phyloP scores from a whole-genome alignment of 2,329 filamentous ascomycete species.

The Fusarium hainanense region DNA sequence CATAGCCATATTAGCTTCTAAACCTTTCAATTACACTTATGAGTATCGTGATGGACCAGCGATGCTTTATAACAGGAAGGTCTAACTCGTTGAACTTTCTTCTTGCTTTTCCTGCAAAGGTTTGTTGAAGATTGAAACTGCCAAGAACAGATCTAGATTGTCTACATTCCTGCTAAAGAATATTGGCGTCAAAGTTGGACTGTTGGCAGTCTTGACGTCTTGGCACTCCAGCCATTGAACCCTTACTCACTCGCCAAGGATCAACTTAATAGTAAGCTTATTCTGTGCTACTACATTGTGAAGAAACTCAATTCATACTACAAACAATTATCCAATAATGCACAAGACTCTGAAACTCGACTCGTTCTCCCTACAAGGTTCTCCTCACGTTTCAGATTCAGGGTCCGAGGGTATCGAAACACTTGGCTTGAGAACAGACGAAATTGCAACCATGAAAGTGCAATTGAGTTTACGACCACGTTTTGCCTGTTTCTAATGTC shows the following conservation, averaged over 20 bases:
- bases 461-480: neutral
- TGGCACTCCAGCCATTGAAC: neutral
- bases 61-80: rapidly evolving
- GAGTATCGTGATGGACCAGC: too few species aligned
- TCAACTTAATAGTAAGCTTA: too few species aligned
- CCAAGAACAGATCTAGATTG: neutral
- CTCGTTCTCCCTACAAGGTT: neutral
- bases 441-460: neutral
- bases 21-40: too few species aligned
- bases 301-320: neutral
- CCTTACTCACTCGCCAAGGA: rapidly evolving
- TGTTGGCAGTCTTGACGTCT: neutral
- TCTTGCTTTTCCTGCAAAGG: too few species aligned
- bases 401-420: neutral
- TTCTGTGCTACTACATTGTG: rapidly evolving
- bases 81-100: rapidly evolving
- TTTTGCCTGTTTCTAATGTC: neutral
- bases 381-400: slow-evolving; percentile 18
- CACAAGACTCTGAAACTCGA: neutral
- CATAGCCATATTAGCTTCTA: neutral
- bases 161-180: neutral
- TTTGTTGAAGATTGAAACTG: too few species aligned
- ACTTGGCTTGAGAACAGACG: neutral
- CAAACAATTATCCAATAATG: neutral
- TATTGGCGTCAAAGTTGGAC: neutral